These are phyloP conservation scores for Kodamaea sp. DNA, from an alignment of 1,139 yeast genomes.

Conservation along the genomic window DNA sequence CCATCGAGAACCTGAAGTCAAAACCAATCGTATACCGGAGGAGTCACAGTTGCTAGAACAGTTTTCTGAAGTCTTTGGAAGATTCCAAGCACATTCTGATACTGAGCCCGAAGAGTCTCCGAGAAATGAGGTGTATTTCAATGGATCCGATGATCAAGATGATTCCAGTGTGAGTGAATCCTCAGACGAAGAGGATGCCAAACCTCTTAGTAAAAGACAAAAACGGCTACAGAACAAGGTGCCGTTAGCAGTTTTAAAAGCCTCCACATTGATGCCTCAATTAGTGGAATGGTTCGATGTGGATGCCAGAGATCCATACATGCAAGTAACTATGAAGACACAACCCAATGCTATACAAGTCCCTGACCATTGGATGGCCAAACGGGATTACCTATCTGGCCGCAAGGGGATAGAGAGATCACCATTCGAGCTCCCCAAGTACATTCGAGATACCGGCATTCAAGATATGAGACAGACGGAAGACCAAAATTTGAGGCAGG, in stretches of 20 bases:
- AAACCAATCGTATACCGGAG: background rate
- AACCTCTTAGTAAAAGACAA: slow-evolving; percentile 41
- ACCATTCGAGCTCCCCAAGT: slow-evolving; percentile 77
- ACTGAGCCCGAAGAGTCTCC: slow-evolving; percentile 1
- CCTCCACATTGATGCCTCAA: slow-evolving; percentile 62
- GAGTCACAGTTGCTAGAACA: slow-evolving; percentile 21
- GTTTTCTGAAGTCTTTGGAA: slow-evolving; percentile 43
- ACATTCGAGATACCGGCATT: slow-evolving; percentile 82
- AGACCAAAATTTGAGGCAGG: slow-evolving; percentile 61
- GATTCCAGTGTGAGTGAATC: slow-evolving; percentile 14
- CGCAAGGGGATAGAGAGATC: slow-evolving; percentile 69
- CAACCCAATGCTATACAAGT: slow-evolving; percentile 71
- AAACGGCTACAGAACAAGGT: slow-evolving; percentile 54
- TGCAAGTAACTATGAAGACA: slow-evolving; percentile 66
- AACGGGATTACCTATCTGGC: slow-evolving; percentile 75
- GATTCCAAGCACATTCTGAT: slow-evolving; percentile 30
- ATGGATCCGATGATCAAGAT: slow-evolving; percentile 8
- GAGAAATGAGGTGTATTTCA: slow-evolving; percentile 1
- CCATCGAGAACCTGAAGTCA: background rate
- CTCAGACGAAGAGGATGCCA: slow-evolving; percentile 6
- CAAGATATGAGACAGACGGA: slow-evolving; percentile 79
- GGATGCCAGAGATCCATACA: slow-evolving; percentile 77
- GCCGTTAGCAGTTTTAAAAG: slow-evolving; percentile 68
- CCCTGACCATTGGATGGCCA: slow-evolving; percentile 83
- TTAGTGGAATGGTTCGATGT: slow-evolving; percentile 85